phyloP scores from a whole-genome alignment of 2,329 filamentous ascomycete genomes.

The Ophiostoma perfectum region DNA sequence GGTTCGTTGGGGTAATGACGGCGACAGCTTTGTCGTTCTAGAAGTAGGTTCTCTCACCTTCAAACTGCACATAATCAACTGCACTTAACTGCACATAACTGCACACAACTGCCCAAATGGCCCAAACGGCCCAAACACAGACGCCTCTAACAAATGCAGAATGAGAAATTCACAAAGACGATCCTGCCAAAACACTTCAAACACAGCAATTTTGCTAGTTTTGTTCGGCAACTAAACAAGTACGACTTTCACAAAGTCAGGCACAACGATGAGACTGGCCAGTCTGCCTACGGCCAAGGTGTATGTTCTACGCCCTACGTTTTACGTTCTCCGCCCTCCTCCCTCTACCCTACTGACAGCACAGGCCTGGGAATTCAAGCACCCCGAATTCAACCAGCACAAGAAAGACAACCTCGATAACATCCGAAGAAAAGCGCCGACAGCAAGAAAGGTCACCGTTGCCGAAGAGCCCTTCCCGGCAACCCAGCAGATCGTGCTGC shows the following conservation, averaged over 20 bases:
- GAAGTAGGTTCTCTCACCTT: slow-evolving; percentile 59
- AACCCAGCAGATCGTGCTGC: slow-evolving; percentile 79
- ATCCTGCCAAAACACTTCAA: slow-evolving; percentile 99
- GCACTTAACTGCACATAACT: too few species aligned
- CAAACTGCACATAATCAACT: not conserved
- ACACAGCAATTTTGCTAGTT: slow-evolving; percentile 97
- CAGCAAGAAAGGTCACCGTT: slow-evolving; percentile 64
- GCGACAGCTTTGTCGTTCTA: slow-evolving; percentile 92
- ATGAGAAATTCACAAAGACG: slow-evolving; percentile 95
- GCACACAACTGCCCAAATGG: too few species aligned
- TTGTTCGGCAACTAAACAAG: slow-evolving; percentile 64
- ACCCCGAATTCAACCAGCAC: slow-evolving; percentile 16
- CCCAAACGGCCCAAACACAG: too few species aligned
- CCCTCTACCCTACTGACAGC: slow-evolving; percentile 21
- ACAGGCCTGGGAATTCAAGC: slow-evolving; percentile 85
- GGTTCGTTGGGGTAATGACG: slow-evolving; percentile 90
- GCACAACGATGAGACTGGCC: slow-evolving; percentile 78
- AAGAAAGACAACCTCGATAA: slow-evolving; percentile 73
- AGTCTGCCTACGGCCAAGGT: slow-evolving; percentile 74
- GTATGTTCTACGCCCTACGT: slow-evolving; percentile 41
- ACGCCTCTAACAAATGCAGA: slow-evolving; percentile 48
- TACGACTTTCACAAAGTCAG: slow-evolving; percentile 90
- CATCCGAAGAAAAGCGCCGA: slow-evolving; percentile 90
- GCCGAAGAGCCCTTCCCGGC: slow-evolving; percentile 69
- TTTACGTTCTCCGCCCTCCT: not conserved